These are phyloP conservation scores for Dothideomycetes sp. DNA, from an alignment of 2,329 filamentous ascomycete genomes.

Conservation along the genomic window DNA sequence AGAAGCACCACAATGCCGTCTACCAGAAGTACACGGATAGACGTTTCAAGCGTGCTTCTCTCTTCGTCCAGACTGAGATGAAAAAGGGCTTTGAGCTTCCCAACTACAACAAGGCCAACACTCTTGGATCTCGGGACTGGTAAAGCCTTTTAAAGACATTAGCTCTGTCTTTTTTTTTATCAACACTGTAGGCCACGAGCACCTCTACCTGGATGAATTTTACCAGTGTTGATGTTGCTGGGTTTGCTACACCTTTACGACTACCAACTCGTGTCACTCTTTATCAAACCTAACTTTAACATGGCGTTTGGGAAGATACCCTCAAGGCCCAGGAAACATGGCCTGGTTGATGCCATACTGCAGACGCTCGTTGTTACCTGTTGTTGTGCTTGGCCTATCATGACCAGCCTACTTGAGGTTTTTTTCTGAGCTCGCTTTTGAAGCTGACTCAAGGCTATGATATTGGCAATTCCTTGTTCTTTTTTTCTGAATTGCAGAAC, in stretches of 20 bases:
- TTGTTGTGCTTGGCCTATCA: background rate
- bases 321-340: background rate
- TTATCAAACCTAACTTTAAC: background rate
- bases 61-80: constrained; percentile 68
- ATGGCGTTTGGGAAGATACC: constrained; percentile 8
- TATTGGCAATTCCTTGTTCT: no score
- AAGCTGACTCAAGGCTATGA: no score
- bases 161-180: no score
- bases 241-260: background rate
- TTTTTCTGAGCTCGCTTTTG: background rate
- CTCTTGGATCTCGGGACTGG: constrained; percentile 8
- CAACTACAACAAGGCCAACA: constrained; percentile 7
- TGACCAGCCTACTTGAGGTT: background rate
- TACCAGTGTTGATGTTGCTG: background rate
- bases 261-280: background rate
- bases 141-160: no score
- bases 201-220: background rate
- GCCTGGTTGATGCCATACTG: background rate
- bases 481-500: background rate
- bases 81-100: constrained; percentile 45
- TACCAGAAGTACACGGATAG: constrained; percentile 87
- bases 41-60: constrained; percentile 74
- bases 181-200: background rate
- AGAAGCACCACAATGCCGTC: constrained; percentile 73
- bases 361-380: background rate